Evolutionary conservation across 305 asterid genomes (phyloP), one percentile per base, ranked within the genome.

Genomic region (Stenogyne calaminthoides): DNA sequence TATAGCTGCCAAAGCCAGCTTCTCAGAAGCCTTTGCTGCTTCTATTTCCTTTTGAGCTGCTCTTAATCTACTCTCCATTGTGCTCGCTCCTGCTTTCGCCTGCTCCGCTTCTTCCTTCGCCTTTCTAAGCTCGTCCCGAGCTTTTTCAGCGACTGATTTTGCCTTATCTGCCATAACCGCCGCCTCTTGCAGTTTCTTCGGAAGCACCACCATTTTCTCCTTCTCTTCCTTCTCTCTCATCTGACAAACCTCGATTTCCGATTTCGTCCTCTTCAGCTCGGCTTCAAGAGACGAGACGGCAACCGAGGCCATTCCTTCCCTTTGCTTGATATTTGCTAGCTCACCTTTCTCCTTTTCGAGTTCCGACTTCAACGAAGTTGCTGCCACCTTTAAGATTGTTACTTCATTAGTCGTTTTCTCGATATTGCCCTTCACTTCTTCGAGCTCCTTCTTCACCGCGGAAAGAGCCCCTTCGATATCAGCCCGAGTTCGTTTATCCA

Each of bases 1-100:
- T 68, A 93, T 93, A 59, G 98, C 97, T 11, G 95, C 97, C n/a
- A 91, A 34, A 1, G 98, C 99, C 79, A 95, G 66, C 76, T 86
- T 93, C 86, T 95, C 97, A 0, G 96, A 83, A 60, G 98, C 99
- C 76, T 82, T 88, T 11, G 97, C 90, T 3, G 98, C 98, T 78
- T 95, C 97, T 16, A 92, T 92, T 84, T 95, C 97, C 87, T 92
- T 92, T 52, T 81, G 80, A 69, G 93, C 93, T 5, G 96, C 96
- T 69, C 82, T 88, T 74, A 95, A 74, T 80, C 89, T 72, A 60
- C 96, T 91, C 76, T 86, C 90, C 69, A 86, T 62, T 8, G 93
- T 86, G 51, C 84, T 84, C 7, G 84, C 90, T 40, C 87, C 91
- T 0, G 95, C 91, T 80, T 87, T 93, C 7, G 93, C 94, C 70